Evolutionary conservation across 1,284 basidiomycete species (phyloP).

Genomic region (Schizophyllum commune): DNA sequence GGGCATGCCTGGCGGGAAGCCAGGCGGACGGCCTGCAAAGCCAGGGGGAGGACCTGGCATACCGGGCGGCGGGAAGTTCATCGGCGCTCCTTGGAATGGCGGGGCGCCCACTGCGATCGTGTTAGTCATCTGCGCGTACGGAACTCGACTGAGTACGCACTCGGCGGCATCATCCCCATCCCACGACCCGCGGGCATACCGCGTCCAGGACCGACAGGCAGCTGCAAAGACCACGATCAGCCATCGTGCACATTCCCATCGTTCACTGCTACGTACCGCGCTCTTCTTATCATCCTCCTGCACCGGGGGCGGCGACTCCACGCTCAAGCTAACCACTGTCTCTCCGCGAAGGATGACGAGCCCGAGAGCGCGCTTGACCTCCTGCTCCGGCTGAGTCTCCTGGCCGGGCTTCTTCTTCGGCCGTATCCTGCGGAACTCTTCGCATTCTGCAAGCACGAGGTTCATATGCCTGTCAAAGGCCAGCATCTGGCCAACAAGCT

Average conservation of each 20-base stretch:
- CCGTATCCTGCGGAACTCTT: slow-evolving; percentile 87
- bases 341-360: slow-evolving; percentile 96
- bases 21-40: slow-evolving; percentile 61
- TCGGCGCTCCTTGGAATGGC: slow-evolving; percentile 72
- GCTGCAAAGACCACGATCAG: slow-evolving; percentile 34
- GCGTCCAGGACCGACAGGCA: slow-evolving; percentile 86
- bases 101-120: slow-evolving; percentile 50
- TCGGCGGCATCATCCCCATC: slow-evolving; percentile 92
- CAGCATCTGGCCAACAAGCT: slow-evolving; percentile 96
- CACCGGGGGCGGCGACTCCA: slow-evolving; percentile 93
- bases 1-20: slow-evolving; percentile 72
- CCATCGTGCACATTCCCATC: slow-evolving; percentile 3
- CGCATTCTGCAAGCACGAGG: slow-evolving; percentile 94
- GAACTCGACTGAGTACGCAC: slow-evolving; percentile 37
- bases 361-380: slow-evolving; percentile 94
- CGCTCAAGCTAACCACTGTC: slow-evolving; percentile 90
- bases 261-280: slow-evolving; percentile 33
- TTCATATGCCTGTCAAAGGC: slow-evolving; percentile 99
- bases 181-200: slow-evolving; percentile 96
- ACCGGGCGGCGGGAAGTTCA: slow-evolving; percentile 79
- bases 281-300: slow-evolving; percentile 87
- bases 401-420: slow-evolving; percentile 81
- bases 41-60: slow-evolving; percentile 78
- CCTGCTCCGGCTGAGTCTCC: slow-evolving; percentile 77
- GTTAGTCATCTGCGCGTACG: slow-evolving; percentile 6